phyloP scores from a whole-genome alignment of 352 stramenopile genomes.

The Blastocystis sp. region DNA sequence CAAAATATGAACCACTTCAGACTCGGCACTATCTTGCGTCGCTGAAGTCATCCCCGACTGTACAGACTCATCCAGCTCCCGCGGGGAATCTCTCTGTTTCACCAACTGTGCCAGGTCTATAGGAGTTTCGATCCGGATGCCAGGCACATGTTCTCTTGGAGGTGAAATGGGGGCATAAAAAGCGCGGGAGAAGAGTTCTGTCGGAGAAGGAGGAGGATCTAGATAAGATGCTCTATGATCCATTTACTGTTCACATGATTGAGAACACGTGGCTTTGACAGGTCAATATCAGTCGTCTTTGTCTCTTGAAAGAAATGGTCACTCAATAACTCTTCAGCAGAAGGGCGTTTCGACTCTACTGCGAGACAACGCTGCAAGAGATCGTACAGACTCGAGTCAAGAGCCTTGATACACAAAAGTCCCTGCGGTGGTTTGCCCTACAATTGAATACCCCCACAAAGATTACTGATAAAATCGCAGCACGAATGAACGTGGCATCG shows the following conservation, averaged over 20 bases:
- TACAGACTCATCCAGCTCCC: not conserved
- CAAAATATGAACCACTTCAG: not conserved
- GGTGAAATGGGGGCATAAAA: not conserved
- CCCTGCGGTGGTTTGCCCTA: not conserved
- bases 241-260: not conserved
- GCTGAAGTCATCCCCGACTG: not conserved
- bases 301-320: not conserved
- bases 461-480: not conserved
- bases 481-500: not conserved
- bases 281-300: not conserved
- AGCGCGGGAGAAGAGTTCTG: not conserved
- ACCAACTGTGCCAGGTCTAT: not conserved
- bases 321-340: not conserved
- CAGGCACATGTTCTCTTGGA: not conserved
- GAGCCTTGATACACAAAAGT: not conserved
- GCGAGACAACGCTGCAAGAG: conserved; percentile 1
- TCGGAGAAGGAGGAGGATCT: not conserved
- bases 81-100: not conserved
- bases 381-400: not conserved
- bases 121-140: not conserved
- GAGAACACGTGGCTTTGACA: not conserved
- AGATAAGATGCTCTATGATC: not conserved
- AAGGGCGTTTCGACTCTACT: not conserved
- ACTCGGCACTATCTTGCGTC: not conserved
- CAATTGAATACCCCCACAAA: not conserved